phyloP scores from a whole-genome alignment of 257 asterid genomes.

The Nyctanthes arbortristis region DNA sequence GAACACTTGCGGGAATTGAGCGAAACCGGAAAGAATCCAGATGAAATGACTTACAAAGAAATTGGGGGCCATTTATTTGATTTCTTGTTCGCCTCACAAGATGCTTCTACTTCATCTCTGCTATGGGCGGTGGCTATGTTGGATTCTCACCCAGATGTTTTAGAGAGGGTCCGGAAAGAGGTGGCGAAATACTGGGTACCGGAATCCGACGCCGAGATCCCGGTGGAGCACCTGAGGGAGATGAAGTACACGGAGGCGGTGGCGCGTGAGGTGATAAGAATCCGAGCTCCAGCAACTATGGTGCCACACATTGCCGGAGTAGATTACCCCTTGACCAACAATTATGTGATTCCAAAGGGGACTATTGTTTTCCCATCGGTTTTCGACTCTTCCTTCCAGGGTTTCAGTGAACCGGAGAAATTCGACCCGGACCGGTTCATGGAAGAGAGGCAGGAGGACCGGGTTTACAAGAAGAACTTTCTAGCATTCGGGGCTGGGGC shows the following conservation, averaged over 20 bases:
- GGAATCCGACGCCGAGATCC: constrained; percentile 39
- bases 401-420: constrained; percentile 74
- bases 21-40: constrained; percentile 30
- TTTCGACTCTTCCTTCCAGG: constrained; percentile 83
- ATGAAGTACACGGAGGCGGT: constrained; percentile 93
- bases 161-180: constrained; percentile 57
- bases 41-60: constrained; percentile 35
- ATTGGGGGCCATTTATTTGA: constrained; percentile 83
- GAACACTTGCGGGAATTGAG: constrained; percentile 44
- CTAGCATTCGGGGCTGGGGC: constrained; percentile 92
- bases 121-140: constrained; percentile 78
- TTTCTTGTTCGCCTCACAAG: constrained; percentile 86
- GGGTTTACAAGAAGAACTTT: constrained; percentile 64
- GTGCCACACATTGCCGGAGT: constrained; percentile 92
- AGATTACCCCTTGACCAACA: constrained; percentile 62
- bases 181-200: constrained; percentile 59
- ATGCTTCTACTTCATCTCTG: constrained; percentile 83
- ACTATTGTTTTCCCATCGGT: constrained; percentile 89
- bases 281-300: constrained; percentile 88
- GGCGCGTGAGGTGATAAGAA: constrained; percentile 81
- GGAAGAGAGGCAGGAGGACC: constrained; percentile 80
- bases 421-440: constrained; percentile 89
- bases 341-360: constrained; percentile 71
- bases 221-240: constrained; percentile 63
- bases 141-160: constrained; percentile 60